Conservation (phyloP, 176 grass and related monocot genomes). For the Coix lacrymajobi region DNA sequence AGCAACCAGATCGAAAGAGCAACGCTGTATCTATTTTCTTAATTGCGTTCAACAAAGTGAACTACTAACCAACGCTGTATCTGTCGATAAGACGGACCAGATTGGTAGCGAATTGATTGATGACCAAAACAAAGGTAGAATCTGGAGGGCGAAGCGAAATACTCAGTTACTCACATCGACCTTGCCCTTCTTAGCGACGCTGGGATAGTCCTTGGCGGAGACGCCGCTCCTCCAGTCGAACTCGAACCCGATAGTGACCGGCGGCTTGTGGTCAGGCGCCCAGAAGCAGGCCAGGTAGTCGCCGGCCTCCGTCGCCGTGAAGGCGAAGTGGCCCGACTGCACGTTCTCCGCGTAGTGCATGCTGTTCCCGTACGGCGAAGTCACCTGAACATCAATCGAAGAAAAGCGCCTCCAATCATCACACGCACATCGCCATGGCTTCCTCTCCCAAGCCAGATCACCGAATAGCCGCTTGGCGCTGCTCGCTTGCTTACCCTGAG, state of each 20-base stretch:
- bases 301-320: conserved; percentile 71
- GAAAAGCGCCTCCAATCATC: not conserved
- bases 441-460: not conserved
- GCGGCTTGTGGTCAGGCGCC: conserved; percentile 70
- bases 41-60: not conserved
- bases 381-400: conserved; percentile 47
- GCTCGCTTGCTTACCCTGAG: conserved; percentile 58
- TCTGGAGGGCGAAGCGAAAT: not conserved
- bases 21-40: not conserved
- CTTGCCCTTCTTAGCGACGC: conserved; percentile 91
- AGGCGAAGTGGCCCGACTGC: conserved; percentile 81
- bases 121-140: conserved; percentile 3
- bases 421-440: not conserved
- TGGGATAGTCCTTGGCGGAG: conserved; percentile 81
- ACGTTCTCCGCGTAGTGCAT: conserved; percentile 87
- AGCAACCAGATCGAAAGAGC: not conserved
- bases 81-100: not conserved
- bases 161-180: conserved; percentile 84
- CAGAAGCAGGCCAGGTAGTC: conserved; percentile 96
- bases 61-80: not conserved
- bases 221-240: conserved; percentile 93
- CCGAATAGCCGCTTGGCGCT: not conserved
- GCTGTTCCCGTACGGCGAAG: conserved; percentile 92
- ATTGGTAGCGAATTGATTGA: conserved; percentile 4
- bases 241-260: conserved; percentile 54